phyloP scores from a whole-genome alignment of 306 rosid species.

The Cucumis cinereus region DNA sequence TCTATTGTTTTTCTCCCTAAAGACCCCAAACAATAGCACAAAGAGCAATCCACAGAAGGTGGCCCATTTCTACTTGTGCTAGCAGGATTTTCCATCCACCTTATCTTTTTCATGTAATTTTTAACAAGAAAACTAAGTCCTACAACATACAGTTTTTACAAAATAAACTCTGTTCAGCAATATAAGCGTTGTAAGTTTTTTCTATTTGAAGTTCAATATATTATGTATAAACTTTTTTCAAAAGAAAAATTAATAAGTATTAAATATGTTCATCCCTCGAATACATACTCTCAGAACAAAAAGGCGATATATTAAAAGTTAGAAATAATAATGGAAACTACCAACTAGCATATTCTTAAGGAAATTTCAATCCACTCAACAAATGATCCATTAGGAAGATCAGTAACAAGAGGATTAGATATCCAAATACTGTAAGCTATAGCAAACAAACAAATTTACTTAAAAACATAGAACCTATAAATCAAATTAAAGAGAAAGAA shows the following conservation, averaged over 20 bases:
- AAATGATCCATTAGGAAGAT: not conserved
- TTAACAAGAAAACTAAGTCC: not conserved
- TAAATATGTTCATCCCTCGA: not conserved
- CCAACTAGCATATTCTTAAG: not conserved
- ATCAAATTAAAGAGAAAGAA: no score
- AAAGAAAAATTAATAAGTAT: no score
- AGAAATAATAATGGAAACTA: not conserved
- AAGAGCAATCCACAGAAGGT: not conserved
- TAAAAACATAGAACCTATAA: not conserved
- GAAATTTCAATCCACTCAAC: not conserved
- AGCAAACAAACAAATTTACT: not conserved
- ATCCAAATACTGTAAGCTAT: not conserved
- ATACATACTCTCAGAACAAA: not conserved
- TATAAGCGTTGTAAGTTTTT: not conserved
- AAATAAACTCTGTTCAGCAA: not conserved
- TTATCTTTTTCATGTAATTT: not conserved
- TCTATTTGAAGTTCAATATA: not conserved
- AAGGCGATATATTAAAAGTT: not conserved
- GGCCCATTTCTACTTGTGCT: not conserved
- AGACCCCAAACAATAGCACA: not conserved
- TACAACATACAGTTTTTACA: not conserved
- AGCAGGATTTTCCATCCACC: not conserved
- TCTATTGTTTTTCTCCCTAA: not conserved
- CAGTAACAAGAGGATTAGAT: not conserved
- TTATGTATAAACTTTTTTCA: no score